Evolutionary conservation across 106 monocot species (phyloP).

Genomic region (Chionographis japonica): DNA sequence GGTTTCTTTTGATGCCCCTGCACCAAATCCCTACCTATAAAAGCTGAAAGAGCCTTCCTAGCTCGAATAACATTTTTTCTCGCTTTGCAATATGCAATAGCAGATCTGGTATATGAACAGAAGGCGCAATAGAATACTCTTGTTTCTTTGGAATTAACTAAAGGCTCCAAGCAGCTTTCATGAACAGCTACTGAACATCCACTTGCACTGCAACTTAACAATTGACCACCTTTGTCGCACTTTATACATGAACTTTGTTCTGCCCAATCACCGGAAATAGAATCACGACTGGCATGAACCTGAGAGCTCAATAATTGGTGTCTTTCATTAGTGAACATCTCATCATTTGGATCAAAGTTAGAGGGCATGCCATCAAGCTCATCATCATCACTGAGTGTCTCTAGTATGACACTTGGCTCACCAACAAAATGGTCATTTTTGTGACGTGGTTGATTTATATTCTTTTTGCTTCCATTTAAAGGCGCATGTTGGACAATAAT

Average conservation of each 20-base stretch:
- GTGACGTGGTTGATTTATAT: not conserved
- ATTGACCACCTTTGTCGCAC: conserved; percentile 42
- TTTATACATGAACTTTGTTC: conserved; percentile 35
- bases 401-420: not conserved
- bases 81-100: conserved; percentile 26
- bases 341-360: not conserved
- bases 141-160: conserved; percentile 15
- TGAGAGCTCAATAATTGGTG: conserved; percentile 13
- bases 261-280: conserved; percentile 7
- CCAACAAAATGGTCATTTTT: conserved; percentile 1
- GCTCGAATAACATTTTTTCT: conserved; percentile 20
- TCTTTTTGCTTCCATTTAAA: not conserved
- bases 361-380: conserved; percentile 5
- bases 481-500: not conserved
- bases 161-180: conserved; percentile 37
- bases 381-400: conserved; percentile 18
- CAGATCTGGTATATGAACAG: conserved; percentile 45
- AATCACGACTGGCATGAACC: conserved; percentile 5
- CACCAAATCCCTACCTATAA: conserved; percentile 14
- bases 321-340: conserved; percentile 9
- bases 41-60: conserved; percentile 29
- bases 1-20: not conserved
- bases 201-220: conserved; percentile 42
- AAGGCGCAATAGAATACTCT: conserved; percentile 55
- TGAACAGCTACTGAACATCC: conserved; percentile 46